Evolutionary conservation across 441 rosid species (phyloP), one percentile per base, ranked within the genome.

Genomic region (Pelargonium citronellum): DNA sequence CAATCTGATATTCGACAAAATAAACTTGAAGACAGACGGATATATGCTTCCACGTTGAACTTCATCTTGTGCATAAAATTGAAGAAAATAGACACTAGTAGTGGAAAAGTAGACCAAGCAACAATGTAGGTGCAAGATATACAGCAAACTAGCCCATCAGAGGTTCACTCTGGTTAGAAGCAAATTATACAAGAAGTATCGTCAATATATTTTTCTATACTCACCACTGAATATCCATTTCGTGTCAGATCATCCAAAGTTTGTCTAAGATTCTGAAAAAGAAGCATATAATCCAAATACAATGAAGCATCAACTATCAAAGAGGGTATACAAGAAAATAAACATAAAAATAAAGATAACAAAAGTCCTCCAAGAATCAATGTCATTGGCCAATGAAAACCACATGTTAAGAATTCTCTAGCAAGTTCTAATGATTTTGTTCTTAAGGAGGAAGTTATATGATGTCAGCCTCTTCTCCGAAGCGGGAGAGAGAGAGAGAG

Each of bases 201-300:
- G 57, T 68, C 51, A 30, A 65, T 13, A 68, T 22, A 63, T 58
- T 46, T 69, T 62, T 2, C 47, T 63, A 60, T 37, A 80, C 97
- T 82, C 74, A 95, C 99, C 92, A 95, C 99, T 49, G 99, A 95
- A 84, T 67, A 91, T 64, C 95, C 91, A 63, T 81, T 87, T n/a
- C 86, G 89, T 39, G 98, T 91, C 83, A 95, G 79, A 81, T 95
- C 99, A 81, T 95, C 98, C 81, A 95, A 82, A 78, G 99, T 95
- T 86, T 95, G 99, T 66, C 99, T 88, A 75, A 95, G 95, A 79
- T 95, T 95, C 99, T 95, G 87, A 86, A 87, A 24, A 77, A 77
- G 27, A 67, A 58, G 22, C 62, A 68, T 70, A 34, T 4, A 34
- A 34, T 7, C 47, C 62, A 67, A 80, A 73, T 17, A 7, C 53